phyloP scores from a whole-genome alignment of 2,329 filamentous ascomycete genomes.

The Blastomyces silverae region DNA sequence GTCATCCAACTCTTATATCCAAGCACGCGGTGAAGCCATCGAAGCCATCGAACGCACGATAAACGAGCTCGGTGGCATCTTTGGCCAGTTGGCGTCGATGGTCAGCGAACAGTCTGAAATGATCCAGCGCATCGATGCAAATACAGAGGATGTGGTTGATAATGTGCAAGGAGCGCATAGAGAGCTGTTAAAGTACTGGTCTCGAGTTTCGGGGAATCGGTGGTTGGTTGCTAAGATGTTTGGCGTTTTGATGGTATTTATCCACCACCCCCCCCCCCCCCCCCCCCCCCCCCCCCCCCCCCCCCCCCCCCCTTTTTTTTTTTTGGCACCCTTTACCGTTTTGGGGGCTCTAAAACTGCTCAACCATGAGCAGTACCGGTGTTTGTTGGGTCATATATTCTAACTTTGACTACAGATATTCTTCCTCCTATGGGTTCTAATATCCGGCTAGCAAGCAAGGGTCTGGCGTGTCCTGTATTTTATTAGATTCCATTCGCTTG shows the following conservation, averaged over 20 bases:
- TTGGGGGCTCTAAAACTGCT: background rate
- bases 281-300: background rate
- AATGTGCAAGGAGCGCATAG: conserved; percentile 96
- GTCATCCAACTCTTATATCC: conserved; percentile 78
- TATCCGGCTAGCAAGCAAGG: conserved; percentile 35
- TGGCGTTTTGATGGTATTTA: conserved; percentile 67
- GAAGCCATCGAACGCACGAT: conserved; percentile 97
- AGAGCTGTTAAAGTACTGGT: conserved; percentile 96
- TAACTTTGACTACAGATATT: conserved; percentile 54
- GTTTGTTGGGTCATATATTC: background rate
- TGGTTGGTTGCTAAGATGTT: conserved; percentile 84
- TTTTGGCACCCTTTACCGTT: conserved; percentile 12
- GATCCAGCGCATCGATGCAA: conserved; percentile 94
- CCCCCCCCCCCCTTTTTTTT: background rate
- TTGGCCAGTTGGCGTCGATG: conserved; percentile 92
- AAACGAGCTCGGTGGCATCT: conserved; percentile 81
- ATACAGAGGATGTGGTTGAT: conserved; percentile 95
- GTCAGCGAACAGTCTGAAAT: conserved; percentile 96
- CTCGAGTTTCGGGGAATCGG: conserved; percentile 82
- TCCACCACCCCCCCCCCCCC: background rate
- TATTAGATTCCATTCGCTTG: conserved; percentile 13
- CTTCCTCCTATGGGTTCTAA: conserved; percentile 68
- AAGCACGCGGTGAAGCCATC: conserved; percentile 89
- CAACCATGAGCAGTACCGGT: background rate
- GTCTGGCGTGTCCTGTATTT: background rate